These are phyloP conservation scores for Verticillium longisporum DNA, from an alignment of 2,329 filamentous ascomycete species.

Conservation along the genomic window DNA sequence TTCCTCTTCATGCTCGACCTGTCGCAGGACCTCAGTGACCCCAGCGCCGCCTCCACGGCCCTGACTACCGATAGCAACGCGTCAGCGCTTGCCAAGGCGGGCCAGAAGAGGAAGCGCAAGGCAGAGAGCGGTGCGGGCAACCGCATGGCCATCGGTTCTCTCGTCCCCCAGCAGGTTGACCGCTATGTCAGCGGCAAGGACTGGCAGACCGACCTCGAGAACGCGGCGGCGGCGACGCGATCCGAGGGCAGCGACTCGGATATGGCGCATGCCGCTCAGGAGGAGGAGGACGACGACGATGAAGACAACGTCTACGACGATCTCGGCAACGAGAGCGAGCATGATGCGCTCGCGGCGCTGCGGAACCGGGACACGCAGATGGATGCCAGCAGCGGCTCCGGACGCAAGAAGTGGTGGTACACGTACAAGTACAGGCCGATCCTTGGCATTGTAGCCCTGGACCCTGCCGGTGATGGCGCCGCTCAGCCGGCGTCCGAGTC, in stretches of 20 bases:
- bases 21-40: slow-evolving; percentile 54
- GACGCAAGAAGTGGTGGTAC: slow-evolving; percentile 55
- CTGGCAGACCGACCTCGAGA: slow-evolving; percentile 20
- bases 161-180: slow-evolving; percentile 35
- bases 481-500: not conserved
- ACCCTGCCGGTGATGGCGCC: not conserved
- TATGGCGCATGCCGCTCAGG: slow-evolving; percentile 25
- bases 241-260: slow-evolving; percentile 30
- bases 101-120: slow-evolving; percentile 48
- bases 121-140: slow-evolving; percentile 44
- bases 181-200: slow-evolving; percentile 26
- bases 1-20: slow-evolving; percentile 94
- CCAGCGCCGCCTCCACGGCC: slow-evolving; percentile 17
- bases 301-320: slow-evolving; percentile 30
- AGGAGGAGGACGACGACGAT: slow-evolving; percentile 24
- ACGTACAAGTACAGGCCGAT: slow-evolving; percentile 95
- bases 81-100: slow-evolving; percentile 10
- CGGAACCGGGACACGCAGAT: slow-evolving; percentile 17
- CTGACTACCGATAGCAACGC: slow-evolving; percentile 10
- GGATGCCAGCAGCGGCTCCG: slow-evolving; percentile 12
- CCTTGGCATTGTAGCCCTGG: slow-evolving; percentile 57
- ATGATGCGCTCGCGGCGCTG: slow-evolving; percentile 24
- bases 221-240: slow-evolving; percentile 16
- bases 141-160: slow-evolving; percentile 39
- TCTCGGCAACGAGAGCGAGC: slow-evolving; percentile 16